Evolutionary conservation across 1,139 yeast species (phyloP).

Genomic region (Pichia sp.): DNA sequence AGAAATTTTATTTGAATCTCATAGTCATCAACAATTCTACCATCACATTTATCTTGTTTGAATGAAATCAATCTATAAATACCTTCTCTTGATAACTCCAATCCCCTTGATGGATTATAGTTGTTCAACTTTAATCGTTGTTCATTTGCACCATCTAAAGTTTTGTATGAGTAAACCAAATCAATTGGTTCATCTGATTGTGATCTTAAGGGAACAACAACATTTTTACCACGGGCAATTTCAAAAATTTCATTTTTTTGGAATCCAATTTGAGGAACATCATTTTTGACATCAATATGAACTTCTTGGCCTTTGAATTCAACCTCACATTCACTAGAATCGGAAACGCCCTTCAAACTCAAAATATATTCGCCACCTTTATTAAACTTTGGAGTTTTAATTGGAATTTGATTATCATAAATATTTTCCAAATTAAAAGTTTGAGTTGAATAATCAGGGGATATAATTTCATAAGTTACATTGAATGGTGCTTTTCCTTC

Average conservation of each 20-base stretch:
- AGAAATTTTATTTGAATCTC: slow-evolving; percentile 43
- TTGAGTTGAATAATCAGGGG: slow-evolving; percentile 40
- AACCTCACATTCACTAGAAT: slow-evolving; percentile 69
- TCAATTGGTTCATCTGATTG: slow-evolving; percentile 39
- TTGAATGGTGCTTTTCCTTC: slow-evolving; percentile 77
- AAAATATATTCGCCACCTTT: slow-evolving; percentile 69
- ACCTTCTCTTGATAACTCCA: slow-evolving; percentile 54
- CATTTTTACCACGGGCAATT: slow-evolving; percentile 56
- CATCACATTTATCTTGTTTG: slow-evolving; percentile 64
- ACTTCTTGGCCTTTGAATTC: slow-evolving; percentile 56
- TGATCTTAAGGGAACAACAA: slow-evolving; percentile 51
- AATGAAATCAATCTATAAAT: slow-evolving; percentile 53
- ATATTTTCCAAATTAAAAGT: slow-evolving; percentile 42
- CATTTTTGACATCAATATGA: slow-evolving; percentile 56
- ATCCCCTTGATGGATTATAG: slow-evolving; percentile 32
- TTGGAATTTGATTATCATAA: slow-evolving; percentile 32
- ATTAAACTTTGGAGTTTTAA: slow-evolving; percentile 48
- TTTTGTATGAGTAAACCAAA: slow-evolving; percentile 36
- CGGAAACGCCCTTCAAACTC: slow-evolving; percentile 57
- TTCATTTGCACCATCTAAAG: slow-evolving; percentile 27
- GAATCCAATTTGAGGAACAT: slow-evolving; percentile 43
- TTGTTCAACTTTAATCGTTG: slow-evolving; percentile 15
- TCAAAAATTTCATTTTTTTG: slow-evolving; percentile 30
- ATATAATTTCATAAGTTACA: slow-evolving; percentile 61
- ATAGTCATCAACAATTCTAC: slow-evolving; percentile 39